Conservation (phyloP, 164 flowering plant genomes). For the Brasenia schreberi region DNA sequence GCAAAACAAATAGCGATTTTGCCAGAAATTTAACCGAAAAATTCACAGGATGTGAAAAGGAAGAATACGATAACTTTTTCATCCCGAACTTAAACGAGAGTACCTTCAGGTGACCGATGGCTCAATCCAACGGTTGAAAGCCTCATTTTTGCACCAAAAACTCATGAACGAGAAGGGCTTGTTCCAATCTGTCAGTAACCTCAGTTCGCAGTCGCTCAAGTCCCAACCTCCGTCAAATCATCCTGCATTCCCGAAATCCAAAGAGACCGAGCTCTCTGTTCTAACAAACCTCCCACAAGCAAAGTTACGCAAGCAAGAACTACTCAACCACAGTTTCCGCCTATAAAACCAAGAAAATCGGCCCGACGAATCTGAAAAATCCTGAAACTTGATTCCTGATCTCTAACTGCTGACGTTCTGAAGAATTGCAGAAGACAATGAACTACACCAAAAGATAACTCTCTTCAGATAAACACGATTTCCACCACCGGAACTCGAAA, state of each 20-base stretch:
- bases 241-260: background rate
- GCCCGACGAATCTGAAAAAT: too few relatives aligned
- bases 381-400: background rate
- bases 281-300: background rate
- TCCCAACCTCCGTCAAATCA: background rate
- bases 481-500: background rate
- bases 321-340: background rate
- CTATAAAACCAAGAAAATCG: too few relatives aligned
- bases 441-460: background rate
- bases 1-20: background rate
- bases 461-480: background rate
- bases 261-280: background rate
- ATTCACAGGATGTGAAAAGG: background rate
- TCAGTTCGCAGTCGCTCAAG: background rate
- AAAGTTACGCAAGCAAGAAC: background rate
- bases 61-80: background rate
- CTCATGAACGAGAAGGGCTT: conserved; percentile 2
- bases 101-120: conserved; percentile 56
- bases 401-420: background rate
- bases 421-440: background rate
- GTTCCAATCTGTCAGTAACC: background rate
- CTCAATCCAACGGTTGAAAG: conserved; percentile 26
- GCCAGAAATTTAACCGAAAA: background rate
- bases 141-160: conserved; percentile 12
- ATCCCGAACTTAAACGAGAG: background rate